A percentile compares a stretch with the other conserved stretches of the same genome.
These are phyloP conservation scores for Asclepias syriaca DNA, from an alignment of 257 asterid genomes.

Conservation along the genomic window DNA sequence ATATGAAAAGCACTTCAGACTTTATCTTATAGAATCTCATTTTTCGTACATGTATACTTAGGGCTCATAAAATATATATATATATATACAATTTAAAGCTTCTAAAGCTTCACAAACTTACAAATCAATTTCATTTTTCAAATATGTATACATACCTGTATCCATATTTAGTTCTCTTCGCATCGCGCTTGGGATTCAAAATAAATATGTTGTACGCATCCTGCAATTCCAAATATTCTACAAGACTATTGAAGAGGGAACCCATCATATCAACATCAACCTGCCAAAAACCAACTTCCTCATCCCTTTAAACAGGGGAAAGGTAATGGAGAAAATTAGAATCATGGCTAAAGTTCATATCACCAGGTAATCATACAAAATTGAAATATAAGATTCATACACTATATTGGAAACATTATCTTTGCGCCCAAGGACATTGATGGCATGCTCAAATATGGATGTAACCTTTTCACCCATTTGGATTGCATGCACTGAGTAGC, in stretches of 20 bases:
- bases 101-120: neutral
- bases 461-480: constrained; percentile 95
- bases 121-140: neutral
- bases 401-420: constrained; percentile 52
- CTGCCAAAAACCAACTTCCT: constrained; percentile 70
- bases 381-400: constrained; percentile 32
- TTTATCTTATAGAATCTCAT: neutral
- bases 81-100: no score
- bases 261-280: constrained; percentile 93
- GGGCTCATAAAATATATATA: no score
- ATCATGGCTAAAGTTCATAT: constrained; percentile 10
- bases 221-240: constrained; percentile 82
- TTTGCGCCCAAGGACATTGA: constrained; percentile 76
- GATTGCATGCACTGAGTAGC: constrained; percentile 95
- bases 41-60: no score
- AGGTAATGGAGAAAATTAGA: constrained; percentile 16
- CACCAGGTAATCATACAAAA: constrained; percentile 4
- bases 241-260: constrained; percentile 71
- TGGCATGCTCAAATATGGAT: constrained; percentile 84
- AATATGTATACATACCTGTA: constrained; percentile 64
- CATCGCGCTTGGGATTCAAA: constrained; percentile 77
- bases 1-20: neutral
- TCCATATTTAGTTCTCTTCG: constrained; percentile 73
- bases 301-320: constrained; percentile 48
- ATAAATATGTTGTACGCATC: constrained; percentile 84